These are phyloP conservation scores for Anisogramma anomala DNA, from an alignment of 2,329 filamentous ascomycete species.

Conservation along the genomic window DNA sequence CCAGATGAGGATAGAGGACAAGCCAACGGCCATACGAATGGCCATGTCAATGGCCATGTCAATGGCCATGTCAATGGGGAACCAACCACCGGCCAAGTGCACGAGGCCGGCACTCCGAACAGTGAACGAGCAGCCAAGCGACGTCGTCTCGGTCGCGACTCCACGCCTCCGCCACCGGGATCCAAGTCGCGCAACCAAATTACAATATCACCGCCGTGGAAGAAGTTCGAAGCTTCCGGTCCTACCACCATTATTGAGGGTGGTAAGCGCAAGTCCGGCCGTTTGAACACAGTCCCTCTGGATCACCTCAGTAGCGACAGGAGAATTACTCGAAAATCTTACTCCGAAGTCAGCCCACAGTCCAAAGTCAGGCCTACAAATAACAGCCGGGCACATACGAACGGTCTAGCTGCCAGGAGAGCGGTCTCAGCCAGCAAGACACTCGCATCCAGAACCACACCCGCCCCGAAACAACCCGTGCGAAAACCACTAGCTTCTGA, in stretches of 20 bases:
- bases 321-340: slow-evolving; percentile 38
- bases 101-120: slow-evolving; percentile 20
- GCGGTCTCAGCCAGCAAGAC: slow-evolving; percentile 22
- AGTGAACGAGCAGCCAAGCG: slow-evolving; percentile 51
- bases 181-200: slow-evolving; percentile 31
- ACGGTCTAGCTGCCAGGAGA: slow-evolving; percentile 20
- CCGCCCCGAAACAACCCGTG: slow-evolving; percentile 1
- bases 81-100: slow-evolving; percentile 15
- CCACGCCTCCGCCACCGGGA: slow-evolving; percentile 27
- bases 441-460: slow-evolving; percentile 9
- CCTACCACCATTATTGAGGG: slow-evolving; percentile 73
- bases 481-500: slow-evolving; percentile 15
- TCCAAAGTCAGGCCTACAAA: slow-evolving; percentile 18
- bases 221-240: slow-evolving; percentile 69
- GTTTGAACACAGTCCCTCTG: slow-evolving; percentile 46
- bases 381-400: slow-evolving; percentile 19
- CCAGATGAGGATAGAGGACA: not conserved
- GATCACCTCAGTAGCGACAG: slow-evolving; percentile 42
- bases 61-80: slow-evolving; percentile 15
- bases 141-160: slow-evolving; percentile 42
- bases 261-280: slow-evolving; percentile 57
- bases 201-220: slow-evolving; percentile 81
- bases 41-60: slow-evolving; percentile 14
- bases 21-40: slow-evolving; percentile 16
- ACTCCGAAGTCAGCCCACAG: slow-evolving; percentile 25